A percentile compares a stretch with the other conserved stretches of the same genome.
phyloP scores from a whole-genome alignment of 2,329 filamentous ascomycete genomes.

The Penicillium sp. region DNA sequence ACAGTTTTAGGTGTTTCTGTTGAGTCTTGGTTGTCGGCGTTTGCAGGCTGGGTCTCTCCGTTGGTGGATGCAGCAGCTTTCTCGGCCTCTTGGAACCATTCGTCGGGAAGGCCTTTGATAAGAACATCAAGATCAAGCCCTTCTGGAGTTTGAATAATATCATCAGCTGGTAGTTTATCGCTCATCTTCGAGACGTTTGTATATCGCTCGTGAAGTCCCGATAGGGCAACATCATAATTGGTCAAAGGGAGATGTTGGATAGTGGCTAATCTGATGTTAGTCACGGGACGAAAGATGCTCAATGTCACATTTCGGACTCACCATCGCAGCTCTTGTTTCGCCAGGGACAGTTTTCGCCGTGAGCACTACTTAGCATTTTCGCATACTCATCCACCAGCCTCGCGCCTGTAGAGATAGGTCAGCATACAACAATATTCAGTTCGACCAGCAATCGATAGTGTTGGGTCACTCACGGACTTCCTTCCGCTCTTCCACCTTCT shows the following conservation, averaged over 20 bases:
- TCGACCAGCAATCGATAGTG: too few relatives aligned
- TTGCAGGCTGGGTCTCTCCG: neutral
- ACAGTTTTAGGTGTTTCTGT: constrained; percentile 28
- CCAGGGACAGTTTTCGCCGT: constrained; percentile 83
- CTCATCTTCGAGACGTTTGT: constrained; percentile 47
- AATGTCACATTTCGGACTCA: constrained; percentile 35
- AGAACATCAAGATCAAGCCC: constrained; percentile 32
- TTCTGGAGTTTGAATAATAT: constrained; percentile 32
- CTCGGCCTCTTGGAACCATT: constrained; percentile 19
- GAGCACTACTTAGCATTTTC: constrained; percentile 68
- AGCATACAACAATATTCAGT: neutral
- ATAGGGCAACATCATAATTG: constrained; percentile 58
- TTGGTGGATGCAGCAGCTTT: neutral
- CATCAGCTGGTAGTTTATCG: constrained; percentile 35
- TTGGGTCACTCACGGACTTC: constrained; percentile 41
- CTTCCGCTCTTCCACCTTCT: constrained; percentile 42
- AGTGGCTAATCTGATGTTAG: constrained; percentile 47
- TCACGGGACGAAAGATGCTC: constrained; percentile 5
- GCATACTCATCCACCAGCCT: constrained; percentile 74
- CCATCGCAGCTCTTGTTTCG: constrained; percentile 81
- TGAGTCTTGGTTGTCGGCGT: constrained; percentile 1
- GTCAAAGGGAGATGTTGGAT: constrained; percentile 66
- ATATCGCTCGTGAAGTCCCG: constrained; percentile 62
- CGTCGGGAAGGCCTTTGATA: constrained; percentile 28
- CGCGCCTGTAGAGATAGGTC: constrained; percentile 41